Evolutionary conservation across 2,329 filamentous ascomycete species (phyloP), one percentile per base, ranked within the genome.

Genomic region (Xylariaceae sp.): DNA sequence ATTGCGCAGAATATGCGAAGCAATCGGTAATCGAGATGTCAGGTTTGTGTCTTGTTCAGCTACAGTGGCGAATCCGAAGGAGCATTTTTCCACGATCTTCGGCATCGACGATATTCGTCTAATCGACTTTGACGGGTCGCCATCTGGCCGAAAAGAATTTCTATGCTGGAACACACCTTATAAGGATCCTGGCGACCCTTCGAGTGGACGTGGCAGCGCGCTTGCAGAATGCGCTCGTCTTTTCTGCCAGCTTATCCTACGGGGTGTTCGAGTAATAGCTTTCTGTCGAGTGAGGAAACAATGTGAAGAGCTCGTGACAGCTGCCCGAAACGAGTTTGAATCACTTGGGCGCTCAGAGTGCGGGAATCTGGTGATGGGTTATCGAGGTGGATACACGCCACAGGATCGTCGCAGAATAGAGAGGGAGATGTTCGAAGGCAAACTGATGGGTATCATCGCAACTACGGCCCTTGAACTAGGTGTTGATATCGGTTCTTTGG

Each of bases 151-250:
- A 18, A 97, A 97, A 71, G 93, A 97, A 69, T 97, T 97, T 59
- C 71, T 99, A 5, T 97, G 92, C 73, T 99, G 94, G 94, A 97
- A 99, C 68, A 97, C 93, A 0, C 94, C 94, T 0, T 96, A 86
- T 73, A 95, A 92, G 72, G 93, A 97, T 66, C 91, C 93, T 0
- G 83, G 81, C 0, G 93, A 97, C 73, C 89, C 92, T 7, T 85
- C 88, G 0, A 96, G 90, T 67, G 93, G 94, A 1, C 85, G 94
- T 59, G 90, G 90, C 11, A 90, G 90, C 71, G 87, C 88, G 2
- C 85, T 95, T 72, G 82, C 84, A 3, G 93, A 99, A 74, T 89
- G 90, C n/a, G 91, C 94, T 1, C 86, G 89, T 49, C 76, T 99
- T 0, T 96, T 99, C 69, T 96, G 91, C 67, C 89, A 96, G 69